phyloP scores from a whole-genome alignment of 2,329 filamentous ascomycete species.

The Phialophora macrospora region DNA sequence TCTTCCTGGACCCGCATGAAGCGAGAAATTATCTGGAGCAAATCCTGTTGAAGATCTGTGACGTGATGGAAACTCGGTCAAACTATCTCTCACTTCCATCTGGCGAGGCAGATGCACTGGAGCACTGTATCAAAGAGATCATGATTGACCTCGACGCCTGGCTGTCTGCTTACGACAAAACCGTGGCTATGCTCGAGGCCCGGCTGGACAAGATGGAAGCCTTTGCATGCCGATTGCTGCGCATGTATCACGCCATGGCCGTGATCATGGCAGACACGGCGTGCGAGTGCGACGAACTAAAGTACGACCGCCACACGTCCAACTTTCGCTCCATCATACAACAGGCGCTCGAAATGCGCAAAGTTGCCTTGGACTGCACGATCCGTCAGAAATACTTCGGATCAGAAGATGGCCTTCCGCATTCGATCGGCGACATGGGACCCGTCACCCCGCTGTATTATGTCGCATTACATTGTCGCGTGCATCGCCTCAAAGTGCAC shows the following conservation, averaged over 20 bases:
- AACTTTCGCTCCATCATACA: constrained; percentile 37
- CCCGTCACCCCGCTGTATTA: constrained; percentile 45
- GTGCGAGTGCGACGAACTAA: constrained; percentile 37
- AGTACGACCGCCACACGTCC: constrained; percentile 39
- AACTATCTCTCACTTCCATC: not conserved
- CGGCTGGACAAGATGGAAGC: constrained; percentile 8
- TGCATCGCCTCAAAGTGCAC: constrained; percentile 41
- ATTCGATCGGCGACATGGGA: constrained; percentile 41
- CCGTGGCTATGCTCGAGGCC: not conserved
- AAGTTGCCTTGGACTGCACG: not conserved
- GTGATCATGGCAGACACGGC: constrained; percentile 41
- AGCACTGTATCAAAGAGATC: not conserved
- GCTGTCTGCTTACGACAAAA: not conserved
- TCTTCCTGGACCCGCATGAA: constrained; percentile 2
- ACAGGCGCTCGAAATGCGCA: not conserved
- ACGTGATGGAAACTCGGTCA: not conserved
- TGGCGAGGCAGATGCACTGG: not conserved
- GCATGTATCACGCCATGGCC: constrained; percentile 23
- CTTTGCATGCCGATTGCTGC: constrained; percentile 16
- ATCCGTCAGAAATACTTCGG: constrained; percentile 13
- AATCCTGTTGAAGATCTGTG: constrained; percentile 11
- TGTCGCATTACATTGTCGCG: constrained; percentile 44
- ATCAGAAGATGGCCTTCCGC: not conserved
- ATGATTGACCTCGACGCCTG: not conserved
- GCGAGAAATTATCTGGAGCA: constrained; percentile 17